These are phyloP conservation scores for Phaffomyces antillensis DNA, from an alignment of 805 yeast genomes.

Conservation along the genomic window DNA sequence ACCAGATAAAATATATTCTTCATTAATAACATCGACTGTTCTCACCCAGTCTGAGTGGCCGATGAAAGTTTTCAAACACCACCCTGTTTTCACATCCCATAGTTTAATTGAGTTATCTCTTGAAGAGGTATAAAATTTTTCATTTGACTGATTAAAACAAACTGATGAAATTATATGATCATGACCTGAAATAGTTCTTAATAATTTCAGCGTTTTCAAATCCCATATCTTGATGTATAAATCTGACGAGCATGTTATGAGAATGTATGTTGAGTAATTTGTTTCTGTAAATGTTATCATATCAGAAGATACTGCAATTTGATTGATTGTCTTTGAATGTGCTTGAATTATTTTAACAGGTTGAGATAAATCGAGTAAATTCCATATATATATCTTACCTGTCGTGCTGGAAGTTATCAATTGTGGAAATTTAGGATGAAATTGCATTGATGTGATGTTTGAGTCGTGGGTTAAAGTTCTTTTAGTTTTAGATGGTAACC, in stretches of 20 bases:
- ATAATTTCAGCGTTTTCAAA: constrained; percentile 41
- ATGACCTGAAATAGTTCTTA: constrained; percentile 72
- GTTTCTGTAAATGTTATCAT: constrained; percentile 19
- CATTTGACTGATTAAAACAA: constrained; percentile 35
- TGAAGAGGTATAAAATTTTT: constrained; percentile 51
- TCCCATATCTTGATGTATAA: constrained; percentile 66
- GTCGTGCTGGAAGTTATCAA: constrained; percentile 57
- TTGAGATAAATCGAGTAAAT: constrained; percentile 46
- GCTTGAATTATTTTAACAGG: constrained; percentile 63
- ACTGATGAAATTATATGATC: constrained; percentile 76
- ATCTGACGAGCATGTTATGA: constrained; percentile 48
- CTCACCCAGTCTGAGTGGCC: constrained; percentile 92
- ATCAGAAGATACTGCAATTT: constrained; percentile 47
- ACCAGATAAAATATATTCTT: constrained; percentile 60
- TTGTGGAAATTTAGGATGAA: constrained; percentile 71
- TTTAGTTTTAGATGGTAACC: constrained; percentile 22
- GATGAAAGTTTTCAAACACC: constrained; percentile 54
- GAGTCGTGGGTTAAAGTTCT: constrained; percentile 29
- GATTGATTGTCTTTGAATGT: constrained; percentile 65
- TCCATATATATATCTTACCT: constrained; percentile 72
- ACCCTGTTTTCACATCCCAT: constrained; percentile 67
- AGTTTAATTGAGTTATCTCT: constrained; percentile 54
- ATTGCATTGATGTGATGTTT: constrained; percentile 52
- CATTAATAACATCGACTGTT: constrained; percentile 44
- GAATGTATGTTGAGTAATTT: constrained; percentile 14